These are phyloP conservation scores for Neopestalotiopsis clavispora DNA, from an alignment of 2,329 filamentous ascomycete genomes.

Conservation along the genomic window DNA sequence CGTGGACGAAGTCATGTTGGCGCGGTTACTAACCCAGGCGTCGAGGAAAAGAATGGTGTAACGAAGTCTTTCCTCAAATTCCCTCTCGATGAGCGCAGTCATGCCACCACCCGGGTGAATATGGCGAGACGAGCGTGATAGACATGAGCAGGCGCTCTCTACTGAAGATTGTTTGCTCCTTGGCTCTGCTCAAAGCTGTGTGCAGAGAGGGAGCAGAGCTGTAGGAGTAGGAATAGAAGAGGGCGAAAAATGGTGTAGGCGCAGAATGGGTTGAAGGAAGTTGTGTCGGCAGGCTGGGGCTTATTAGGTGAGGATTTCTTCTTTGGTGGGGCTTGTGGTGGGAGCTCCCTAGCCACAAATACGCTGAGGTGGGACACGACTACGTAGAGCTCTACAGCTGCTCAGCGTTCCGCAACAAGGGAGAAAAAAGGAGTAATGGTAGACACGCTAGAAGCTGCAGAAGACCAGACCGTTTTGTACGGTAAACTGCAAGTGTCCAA, in stretches of 20 bases:
- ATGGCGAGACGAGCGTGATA: neutral
- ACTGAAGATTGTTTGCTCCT: neutral
- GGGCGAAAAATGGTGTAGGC: neutral
- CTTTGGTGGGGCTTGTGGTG: neutral
- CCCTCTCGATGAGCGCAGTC: constrained; percentile 25
- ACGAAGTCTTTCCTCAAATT: constrained; percentile 27
- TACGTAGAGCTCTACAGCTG: too few relatives aligned
- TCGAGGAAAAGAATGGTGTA: constrained; percentile 25
- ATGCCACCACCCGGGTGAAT: constrained; percentile 18
- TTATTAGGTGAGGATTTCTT: constrained; percentile 9
- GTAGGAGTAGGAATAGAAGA: neutral
- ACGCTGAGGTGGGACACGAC: neutral
- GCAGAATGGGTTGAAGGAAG: neutral
- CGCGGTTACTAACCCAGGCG: constrained; percentile 21
- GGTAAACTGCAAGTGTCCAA: neutral
- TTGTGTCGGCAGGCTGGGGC: neutral
- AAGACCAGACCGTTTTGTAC: neutral
- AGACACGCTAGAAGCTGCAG: neutral
- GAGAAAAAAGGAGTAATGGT: neutral
- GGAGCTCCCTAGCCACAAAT: neutral
- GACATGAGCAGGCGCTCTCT: neutral
- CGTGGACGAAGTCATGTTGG: constrained; percentile 63
- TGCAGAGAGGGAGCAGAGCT: constrained; percentile 8
- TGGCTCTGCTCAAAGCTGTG: constrained; percentile 9
- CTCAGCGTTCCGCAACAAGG: neutral